Base-by-base conservation (phyloP, 768 basidiomycete genomes). In the Bullera alba region DNA sequence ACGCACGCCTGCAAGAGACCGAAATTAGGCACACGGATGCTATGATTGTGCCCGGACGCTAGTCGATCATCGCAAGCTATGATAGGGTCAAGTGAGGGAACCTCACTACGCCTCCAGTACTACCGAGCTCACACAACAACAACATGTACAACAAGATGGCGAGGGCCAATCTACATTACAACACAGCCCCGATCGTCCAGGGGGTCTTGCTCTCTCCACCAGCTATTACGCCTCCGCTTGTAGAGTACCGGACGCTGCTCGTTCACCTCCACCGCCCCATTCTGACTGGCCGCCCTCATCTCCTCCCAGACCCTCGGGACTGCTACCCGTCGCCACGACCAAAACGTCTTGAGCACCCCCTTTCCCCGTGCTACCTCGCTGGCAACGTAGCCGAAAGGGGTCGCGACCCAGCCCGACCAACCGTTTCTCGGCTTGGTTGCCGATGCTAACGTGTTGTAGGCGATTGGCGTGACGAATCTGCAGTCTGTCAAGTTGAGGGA, bases 261-360 rank as follows among this genome's bases (percentile, higher is more conserved):
- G n/a, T 34, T 34, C 10, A n/a, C n/a, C 23, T 36, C 30, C 21
- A 12, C 46, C 28, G 10, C 26, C 29, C 38, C 19, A 3, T 53
- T 41, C 21, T 25, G 41, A 38, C 27, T 43, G n/a, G n/a, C n/a
- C 21, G 35, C 4, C 25, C 26, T 14, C 34, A 34, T 21, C 23
- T 55, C 46, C 25, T 51, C 36, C 62, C 62, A 64, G 10, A 27
- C 38, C 5, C 16, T 23, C 2, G 56, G 50, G 2, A 58, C 46
- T 12, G 28, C 56, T 3, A 55, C 57, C 28, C 56, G 22, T 35
- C 47, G 51, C 63, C 63, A 65, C 21, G 50, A 50, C 53, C 52
- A 60, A 26, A 59, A 60, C 3, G 57, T 61, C 53, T 65, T 65
- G 21, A 65, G 30, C 10, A 58, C 56, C 4, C 50, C 21, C 29